Conservation (phyloP, 805 yeast genomes). For the Teunomyces pallodes region DNA sequence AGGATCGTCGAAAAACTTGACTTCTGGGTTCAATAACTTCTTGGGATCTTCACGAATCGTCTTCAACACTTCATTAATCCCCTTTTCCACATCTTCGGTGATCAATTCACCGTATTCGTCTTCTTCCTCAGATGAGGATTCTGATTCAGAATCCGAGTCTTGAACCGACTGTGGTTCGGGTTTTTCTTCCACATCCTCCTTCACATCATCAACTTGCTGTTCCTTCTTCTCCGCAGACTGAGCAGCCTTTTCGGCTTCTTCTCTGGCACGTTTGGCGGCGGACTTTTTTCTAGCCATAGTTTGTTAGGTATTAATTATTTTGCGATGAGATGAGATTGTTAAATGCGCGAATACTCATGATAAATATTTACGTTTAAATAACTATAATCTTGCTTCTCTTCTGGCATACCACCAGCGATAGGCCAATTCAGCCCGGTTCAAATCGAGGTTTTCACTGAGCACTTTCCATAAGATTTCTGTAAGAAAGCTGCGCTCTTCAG, state of each 20-base stretch:
- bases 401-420: constrained; percentile 63
- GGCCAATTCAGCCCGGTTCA: constrained; percentile 54
- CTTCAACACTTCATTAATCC: constrained; percentile 66
- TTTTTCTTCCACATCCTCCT: constrained; percentile 15
- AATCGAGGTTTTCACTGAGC: constrained; percentile 55
- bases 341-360: too few species aligned
- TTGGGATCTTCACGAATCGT: constrained; percentile 71
- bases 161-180: constrained; percentile 19
- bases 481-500: constrained; percentile 38
- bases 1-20: constrained; percentile 71
- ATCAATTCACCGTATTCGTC: constrained; percentile 88
- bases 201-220: constrained; percentile 12
- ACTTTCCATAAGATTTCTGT: constrained; percentile 48
- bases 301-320: constrained; percentile 2
- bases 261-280: constrained; percentile 68
- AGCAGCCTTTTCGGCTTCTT: constrained; percentile 28
- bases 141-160: constrained; percentile 31
- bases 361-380: not conserved
- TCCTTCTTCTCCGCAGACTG: constrained; percentile 2
- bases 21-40: constrained; percentile 61
- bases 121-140: constrained; percentile 64
- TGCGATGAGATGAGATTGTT: constrained; percentile 17
- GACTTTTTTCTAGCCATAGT: constrained; percentile 86
- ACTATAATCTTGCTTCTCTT: constrained; percentile 6
- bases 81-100: constrained; percentile 81